phyloP scores from a whole-genome alignment of 2,329 filamentous ascomycete genomes.

The Cadophora luteo-olivacea region DNA sequence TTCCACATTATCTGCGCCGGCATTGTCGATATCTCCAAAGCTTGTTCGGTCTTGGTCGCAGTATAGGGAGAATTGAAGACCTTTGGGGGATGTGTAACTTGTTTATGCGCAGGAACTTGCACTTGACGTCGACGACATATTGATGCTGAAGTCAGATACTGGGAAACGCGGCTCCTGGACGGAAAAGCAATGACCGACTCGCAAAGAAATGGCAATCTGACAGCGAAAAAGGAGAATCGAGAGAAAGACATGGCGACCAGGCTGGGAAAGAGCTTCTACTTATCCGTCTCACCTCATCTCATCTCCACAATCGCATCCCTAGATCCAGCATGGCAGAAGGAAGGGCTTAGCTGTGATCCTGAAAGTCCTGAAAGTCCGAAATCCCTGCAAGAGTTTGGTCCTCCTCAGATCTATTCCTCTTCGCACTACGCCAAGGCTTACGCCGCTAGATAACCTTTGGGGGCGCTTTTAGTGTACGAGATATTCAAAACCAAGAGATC shows the following conservation, averaged over 20 bases:
- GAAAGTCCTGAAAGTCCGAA: not conserved
- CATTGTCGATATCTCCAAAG: constrained; percentile 9
- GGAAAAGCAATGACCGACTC: not conserved
- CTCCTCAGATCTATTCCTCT: not conserved
- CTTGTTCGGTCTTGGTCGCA: constrained; percentile 4
- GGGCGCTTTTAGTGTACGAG: not conserved
- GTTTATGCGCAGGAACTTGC: not conserved
- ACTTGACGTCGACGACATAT: not conserved
- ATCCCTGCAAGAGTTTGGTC: not conserved
- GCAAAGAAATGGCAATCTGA: no score
- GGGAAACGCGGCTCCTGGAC: not conserved
- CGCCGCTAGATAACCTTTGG: not conserved
- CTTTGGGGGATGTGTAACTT: not conserved
- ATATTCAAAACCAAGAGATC: not conserved
- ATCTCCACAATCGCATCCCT: constrained; percentile 1
- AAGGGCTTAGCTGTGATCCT: not conserved
- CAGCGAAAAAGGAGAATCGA: not conserved
- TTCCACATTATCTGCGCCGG: not conserved
- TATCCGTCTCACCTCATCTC: not conserved
- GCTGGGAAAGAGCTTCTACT: not conserved
- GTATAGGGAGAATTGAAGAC: constrained; percentile 11
- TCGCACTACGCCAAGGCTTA: not conserved
- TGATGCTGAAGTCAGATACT: no score
- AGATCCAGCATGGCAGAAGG: not conserved
- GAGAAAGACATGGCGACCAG: not conserved